Conservation (phyloP, 441 rosid species). For the Corymbia citriodora region DNA sequence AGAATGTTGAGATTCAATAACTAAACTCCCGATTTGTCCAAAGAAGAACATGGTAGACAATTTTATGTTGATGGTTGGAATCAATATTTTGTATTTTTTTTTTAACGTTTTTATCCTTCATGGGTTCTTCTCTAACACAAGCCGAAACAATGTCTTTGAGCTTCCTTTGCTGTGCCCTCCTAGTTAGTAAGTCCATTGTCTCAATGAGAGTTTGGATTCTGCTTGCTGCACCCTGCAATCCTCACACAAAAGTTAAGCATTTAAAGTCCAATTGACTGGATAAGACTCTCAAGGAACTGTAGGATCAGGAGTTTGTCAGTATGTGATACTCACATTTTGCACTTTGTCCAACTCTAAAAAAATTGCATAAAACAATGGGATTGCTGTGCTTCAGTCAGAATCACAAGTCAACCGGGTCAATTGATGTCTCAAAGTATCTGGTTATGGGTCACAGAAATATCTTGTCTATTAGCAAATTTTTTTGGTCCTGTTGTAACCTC, state of each 20-base stretch:
- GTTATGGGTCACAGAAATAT: not conserved
- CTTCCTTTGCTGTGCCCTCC: not conserved
- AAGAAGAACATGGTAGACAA: not conserved
- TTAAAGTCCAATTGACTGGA: not conserved
- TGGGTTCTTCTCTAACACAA: not conserved
- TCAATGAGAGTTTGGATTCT: not conserved
- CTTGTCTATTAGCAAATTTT: not conserved
- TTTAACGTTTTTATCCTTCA: not conserved
- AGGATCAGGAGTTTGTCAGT: not conserved
- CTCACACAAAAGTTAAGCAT: not conserved
- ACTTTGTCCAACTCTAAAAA: not conserved
- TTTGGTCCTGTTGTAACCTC: not conserved
- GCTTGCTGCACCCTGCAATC: not conserved
- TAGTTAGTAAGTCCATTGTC: not conserved
- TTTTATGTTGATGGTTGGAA: not conserved
- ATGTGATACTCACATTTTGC: not conserved
- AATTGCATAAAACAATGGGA: not conserved
- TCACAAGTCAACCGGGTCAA: not conserved
- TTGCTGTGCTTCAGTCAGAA: not conserved
- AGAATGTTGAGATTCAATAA: not conserved
- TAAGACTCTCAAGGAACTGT: not conserved
- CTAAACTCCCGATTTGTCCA: not conserved
- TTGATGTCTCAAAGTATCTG: not conserved
- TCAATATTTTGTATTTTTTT: not conserved
- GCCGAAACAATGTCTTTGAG: not conserved